Base-by-base conservation (phyloP, 805 yeast species). In the Diddensiella santjacobensis region DNA sequence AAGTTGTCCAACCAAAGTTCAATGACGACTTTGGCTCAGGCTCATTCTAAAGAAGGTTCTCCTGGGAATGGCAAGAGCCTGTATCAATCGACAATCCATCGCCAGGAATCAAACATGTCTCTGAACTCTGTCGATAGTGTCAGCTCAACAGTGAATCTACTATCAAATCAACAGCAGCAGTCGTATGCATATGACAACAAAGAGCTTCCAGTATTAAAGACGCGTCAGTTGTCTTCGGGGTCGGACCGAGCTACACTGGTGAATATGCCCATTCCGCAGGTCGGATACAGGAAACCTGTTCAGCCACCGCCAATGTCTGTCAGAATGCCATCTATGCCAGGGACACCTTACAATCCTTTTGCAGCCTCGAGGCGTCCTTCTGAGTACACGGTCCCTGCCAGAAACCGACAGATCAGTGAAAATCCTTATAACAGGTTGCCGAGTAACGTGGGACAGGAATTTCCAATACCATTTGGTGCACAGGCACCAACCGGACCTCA, bases 101-200 rank as follows among this genome's bases (percentile, higher is more conserved):
- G 38, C 8, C 38, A 17, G 38, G 38, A 13, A n/a, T 35, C 38
- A 13, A 17, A 35, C 15, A 35, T 35, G 20, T 35, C 38, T 8
- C 38, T 35, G 17, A 17, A 17, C 18, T 35, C 38, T 8, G 8
- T 35, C 18, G 20, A 35, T 17, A 35, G 38, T 35, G 38, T 35
- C 18, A 35, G 38, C 38, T 35, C 38, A 8, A 35, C 38, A 35
- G 38, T 35, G 8, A 35, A 35, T 17, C 20, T 35, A 8, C 20
- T 35, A 8, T 17, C 38, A n/a, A 8, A 8, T 35, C 38, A 26
- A 26, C 11, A 13, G 13, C 8, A 8, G 13, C 8, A 8, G 13
- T 26, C 8, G 8, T 26, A 26, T 26, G 31, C 31, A 26, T 8
- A 26, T 26, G 31, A 26, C 13, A 26, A 13, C 13, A 26, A 26